phyloP scores from a whole-genome alignment of 306 rosid genomes.

The Datisca glomerata region DNA sequence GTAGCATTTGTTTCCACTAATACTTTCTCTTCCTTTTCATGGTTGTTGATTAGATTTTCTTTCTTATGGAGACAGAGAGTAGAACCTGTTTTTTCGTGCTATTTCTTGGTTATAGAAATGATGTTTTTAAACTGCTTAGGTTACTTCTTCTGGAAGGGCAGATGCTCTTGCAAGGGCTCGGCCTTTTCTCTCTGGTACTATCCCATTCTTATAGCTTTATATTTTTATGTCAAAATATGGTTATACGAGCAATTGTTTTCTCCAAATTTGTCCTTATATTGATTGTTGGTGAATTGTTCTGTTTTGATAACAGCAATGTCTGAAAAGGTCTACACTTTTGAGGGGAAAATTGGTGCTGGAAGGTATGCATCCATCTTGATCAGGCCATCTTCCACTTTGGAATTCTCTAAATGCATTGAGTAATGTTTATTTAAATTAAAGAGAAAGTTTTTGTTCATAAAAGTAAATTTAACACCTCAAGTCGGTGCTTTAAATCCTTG shows the following conservation, averaged over 20 bases:
- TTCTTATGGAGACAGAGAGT: too few relatives aligned
- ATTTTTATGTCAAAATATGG: not conserved
- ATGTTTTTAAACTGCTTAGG: conserved; percentile 30
- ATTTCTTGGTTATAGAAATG: too few relatives aligned
- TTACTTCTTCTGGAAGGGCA: conserved; percentile 58
- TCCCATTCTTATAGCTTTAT: conserved; percentile 6
- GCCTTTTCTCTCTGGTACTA: conserved; percentile 67
- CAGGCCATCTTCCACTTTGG: not conserved
- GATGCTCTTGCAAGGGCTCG: conserved; percentile 59
- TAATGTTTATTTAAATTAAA: conserved; percentile 8
- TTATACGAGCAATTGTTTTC: not conserved
- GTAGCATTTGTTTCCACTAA: conserved; percentile 29
- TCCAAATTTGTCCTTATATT: conserved; percentile 6
- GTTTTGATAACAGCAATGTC: conserved; percentile 71
- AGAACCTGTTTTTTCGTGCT: too few relatives aligned
- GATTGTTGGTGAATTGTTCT: conserved; percentile 8
- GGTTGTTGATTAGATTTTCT: conserved; percentile 2
- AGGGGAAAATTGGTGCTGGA: conserved; percentile 82
- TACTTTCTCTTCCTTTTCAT: conserved; percentile 1
- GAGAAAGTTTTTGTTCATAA: conserved; percentile 2
- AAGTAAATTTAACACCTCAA: not conserved
- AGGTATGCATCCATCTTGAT: conserved; percentile 46
- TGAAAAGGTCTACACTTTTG: conserved; percentile 65
- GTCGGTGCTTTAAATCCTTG: not conserved
- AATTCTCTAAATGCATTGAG: not conserved